Percentiles rank a stretch among this genome's conserved stretches.
phyloP scores from a whole-genome alignment of 768 basidiomycete genomes.

The Sutorius australiensis region DNA sequence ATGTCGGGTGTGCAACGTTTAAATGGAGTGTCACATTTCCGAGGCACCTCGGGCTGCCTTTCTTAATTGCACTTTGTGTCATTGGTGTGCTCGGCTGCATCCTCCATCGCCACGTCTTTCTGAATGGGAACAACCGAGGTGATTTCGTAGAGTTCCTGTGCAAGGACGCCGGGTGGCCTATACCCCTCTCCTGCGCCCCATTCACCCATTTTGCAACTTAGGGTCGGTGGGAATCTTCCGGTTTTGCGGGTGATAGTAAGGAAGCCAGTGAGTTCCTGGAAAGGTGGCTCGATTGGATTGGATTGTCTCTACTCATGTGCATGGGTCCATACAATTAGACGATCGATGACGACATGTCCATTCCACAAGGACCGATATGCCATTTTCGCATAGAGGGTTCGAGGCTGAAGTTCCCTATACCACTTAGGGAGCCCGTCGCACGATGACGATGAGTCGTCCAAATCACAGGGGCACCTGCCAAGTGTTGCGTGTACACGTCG shows the following conservation, averaged over 20 bases:
- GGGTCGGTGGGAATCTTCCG: neutral
- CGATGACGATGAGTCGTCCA: neutral
- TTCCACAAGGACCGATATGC: conserved; percentile 10
- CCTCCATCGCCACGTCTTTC: neutral
- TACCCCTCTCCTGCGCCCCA: neutral
- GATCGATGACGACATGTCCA: neutral
- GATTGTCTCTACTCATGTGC: neutral
- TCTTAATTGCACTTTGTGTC: neutral
- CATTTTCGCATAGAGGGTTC: neutral
- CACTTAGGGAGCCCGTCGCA: neutral
- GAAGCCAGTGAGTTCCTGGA: neutral
- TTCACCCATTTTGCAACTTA: neutral
- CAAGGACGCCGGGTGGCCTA: too few species aligned
- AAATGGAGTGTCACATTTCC: neutral
- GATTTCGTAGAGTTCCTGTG: neutral
- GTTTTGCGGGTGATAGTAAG: neutral
- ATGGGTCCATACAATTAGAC: neutral
- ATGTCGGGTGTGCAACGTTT: neutral
- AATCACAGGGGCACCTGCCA: neutral
- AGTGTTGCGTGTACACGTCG: neutral
- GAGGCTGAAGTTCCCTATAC: neutral
- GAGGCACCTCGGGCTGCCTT: neutral
- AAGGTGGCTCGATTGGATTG: neutral
- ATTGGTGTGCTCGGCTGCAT: neutral
- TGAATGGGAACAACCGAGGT: neutral